Evolutionary conservation across 805 yeast species (phyloP).

Genomic region (Naumovozyma dairenensis): DNA sequence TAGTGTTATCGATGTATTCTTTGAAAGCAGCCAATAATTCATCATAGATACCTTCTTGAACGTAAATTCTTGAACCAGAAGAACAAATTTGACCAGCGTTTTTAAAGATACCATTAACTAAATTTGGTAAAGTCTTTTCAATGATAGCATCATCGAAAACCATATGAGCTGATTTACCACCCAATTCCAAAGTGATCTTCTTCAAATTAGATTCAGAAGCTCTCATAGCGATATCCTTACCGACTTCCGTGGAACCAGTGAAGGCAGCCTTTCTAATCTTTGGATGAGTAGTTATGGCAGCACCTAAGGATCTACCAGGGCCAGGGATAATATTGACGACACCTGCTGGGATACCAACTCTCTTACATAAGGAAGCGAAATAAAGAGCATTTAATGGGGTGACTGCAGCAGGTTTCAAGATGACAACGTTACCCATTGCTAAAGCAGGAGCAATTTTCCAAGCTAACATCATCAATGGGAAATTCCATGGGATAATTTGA

Average conservation of each 20-base stretch:
- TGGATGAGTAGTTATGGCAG: conserved; percentile 58
- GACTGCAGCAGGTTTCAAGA: conserved; percentile 67
- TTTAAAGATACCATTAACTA: conserved; percentile 61
- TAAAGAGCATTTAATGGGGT: conserved; percentile 67
- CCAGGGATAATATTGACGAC: conserved; percentile 68
- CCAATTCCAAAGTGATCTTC: conserved; percentile 72
- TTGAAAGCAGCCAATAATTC: conserved; percentile 49
- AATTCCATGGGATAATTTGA: conserved; percentile 79
- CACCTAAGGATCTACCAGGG: conserved; percentile 64
- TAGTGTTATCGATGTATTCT: conserved; percentile 43
- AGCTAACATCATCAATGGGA: conserved; percentile 69
- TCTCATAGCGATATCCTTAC: conserved; percentile 58
- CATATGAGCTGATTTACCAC: conserved; percentile 76
- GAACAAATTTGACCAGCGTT: conserved; percentile 80
- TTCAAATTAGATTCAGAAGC: conserved; percentile 66
- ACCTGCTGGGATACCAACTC: conserved; percentile 69
- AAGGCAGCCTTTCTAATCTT: conserved; percentile 66
- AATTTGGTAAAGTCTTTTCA: conserved; percentile 39
- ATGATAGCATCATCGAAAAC: conserved; percentile 62
- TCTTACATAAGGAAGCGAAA: conserved; percentile 49
- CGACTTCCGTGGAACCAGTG: conserved; percentile 74
- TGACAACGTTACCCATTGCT: conserved; percentile 66
- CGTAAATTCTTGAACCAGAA: conserved; percentile 71
- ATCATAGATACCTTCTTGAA: conserved; percentile 65
- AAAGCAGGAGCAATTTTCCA: conserved; percentile 78